Evolutionary conservation across 768 basidiomycete species (phyloP), one percentile per base, ranked within the genome.

Genomic region (Porpolomopsis calyptriformis): DNA sequence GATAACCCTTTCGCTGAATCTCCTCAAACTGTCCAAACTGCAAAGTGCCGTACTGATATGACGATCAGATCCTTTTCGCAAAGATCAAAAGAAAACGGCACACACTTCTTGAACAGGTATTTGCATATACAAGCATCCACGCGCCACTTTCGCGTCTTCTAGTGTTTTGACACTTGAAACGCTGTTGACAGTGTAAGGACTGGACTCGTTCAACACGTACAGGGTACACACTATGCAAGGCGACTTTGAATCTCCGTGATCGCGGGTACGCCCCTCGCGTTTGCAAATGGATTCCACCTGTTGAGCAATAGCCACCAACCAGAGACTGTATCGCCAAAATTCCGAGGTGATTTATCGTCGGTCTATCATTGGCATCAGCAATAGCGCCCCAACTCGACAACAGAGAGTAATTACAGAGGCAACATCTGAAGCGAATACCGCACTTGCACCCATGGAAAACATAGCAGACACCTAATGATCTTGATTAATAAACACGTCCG

Each of bases 291-390:
- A 57, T 92, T 93, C 82, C 80, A 97, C 42, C 90, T 71, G 61
- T 96, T 97, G 49, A 98, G 59, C 43, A 98, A 67, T 14, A 98
- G 74, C 87, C 90, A 97, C 82, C 88, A 96, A 23, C 96, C 96
- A 2, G 92, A 96, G 2, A 99, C 74, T 1, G 87, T 82, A 56
- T 99, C 96, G 4, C 96, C 92, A 62, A 93, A 96, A 54, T 86
- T 83, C 44, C 96, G 75, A 0, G 94, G 92, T 1, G 88, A 88
- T 48, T 94, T 97, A 59, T 99, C 96, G 57, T 97, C 94, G 48
- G 93, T 72, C 78, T 89, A 59, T 19, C 36, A 47, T 36, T 37
- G 14, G 43, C n/a, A 22, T 19, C 43, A 24, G 40, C 4, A 47
- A 18, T 8, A 27, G 24, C 31, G 31, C 36, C 45, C 12, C 49